Percentiles rank a stretch among this genome's conserved stretches.
These are phyloP conservation scores for Leccinum boreale DNA, from an alignment of 768 basidiomycete genomes.

Conservation along the genomic window DNA sequence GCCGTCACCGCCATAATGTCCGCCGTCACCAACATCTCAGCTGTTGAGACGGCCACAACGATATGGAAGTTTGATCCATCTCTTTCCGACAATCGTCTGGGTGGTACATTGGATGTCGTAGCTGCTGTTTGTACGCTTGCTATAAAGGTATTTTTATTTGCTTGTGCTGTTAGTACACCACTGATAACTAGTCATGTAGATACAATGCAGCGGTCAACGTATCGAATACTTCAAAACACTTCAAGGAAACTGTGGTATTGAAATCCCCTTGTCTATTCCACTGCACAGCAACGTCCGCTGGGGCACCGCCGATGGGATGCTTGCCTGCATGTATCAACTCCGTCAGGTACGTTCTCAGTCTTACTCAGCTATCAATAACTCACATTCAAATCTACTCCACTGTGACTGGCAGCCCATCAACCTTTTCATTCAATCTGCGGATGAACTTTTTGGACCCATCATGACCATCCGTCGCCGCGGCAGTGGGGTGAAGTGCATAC, in stretches of 20 bases:
- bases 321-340: not conserved
- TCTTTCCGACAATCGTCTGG: no score
- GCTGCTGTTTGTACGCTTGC: no score
- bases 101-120: no score
- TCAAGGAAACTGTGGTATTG: not conserved
- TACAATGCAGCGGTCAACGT: not conserved
- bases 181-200: not conserved
- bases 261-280: not conserved
- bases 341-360: not conserved
- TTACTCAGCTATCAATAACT: not conserved
- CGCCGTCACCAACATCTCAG: no score
- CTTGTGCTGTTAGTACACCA: not conserved
- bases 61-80: no score
- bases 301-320: not conserved
- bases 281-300: not conserved
- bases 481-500: no score
- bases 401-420: no score
- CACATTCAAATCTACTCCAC: not conserved
- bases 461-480: no score
- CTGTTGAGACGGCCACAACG: no score
- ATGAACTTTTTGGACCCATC: no score
- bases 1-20: no score
- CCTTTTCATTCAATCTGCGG: no score
- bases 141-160: not conserved
- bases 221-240: not conserved